phyloP scores from a whole-genome alignment of 2,329 filamentous ascomycete genomes.

The Onygenales sp. region DNA sequence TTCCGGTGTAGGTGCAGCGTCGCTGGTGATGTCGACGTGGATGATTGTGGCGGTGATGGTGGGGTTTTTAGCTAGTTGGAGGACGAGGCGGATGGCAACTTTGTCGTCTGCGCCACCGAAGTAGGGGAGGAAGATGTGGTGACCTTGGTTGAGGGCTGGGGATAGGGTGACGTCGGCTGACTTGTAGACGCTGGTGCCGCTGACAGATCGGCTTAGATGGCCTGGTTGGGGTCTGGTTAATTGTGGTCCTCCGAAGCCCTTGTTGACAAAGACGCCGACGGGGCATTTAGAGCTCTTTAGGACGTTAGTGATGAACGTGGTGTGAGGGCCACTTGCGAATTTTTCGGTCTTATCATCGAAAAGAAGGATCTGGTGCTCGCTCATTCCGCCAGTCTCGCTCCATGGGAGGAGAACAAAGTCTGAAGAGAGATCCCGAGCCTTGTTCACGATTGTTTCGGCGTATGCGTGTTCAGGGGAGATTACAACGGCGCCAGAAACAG shows the following conservation, averaged over 20 bases:
- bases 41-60: conserved; percentile 70
- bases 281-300: conserved; percentile 56
- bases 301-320: conserved; percentile 61
- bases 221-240: conserved; percentile 17
- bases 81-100: conserved; percentile 65
- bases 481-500: conserved; percentile 70
- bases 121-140: conserved; percentile 81
- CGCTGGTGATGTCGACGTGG: conserved; percentile 39
- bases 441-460: conserved; percentile 63
- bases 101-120: conserved; percentile 77
- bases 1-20: conserved; percentile 5
- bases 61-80: conserved; percentile 73
- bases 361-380: conserved; percentile 50
- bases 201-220: conserved; percentile 41
- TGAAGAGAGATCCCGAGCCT: conserved; percentile 59
- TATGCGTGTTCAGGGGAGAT: conserved; percentile 71
- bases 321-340: conserved; percentile 55
- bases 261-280: conserved; percentile 71
- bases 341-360: conserved; percentile 44
- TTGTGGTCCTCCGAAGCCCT: conserved; percentile 45
- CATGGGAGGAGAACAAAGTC: conserved; percentile 80
- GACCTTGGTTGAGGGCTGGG: conserved; percentile 57
- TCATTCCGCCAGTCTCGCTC: conserved; percentile 71
- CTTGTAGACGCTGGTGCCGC: conserved; percentile 51
- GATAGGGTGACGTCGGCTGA: conserved; percentile 47